phyloP scores from a whole-genome alignment of 176 grass and related monocot genomes.

The Poa pratensis region DNA sequence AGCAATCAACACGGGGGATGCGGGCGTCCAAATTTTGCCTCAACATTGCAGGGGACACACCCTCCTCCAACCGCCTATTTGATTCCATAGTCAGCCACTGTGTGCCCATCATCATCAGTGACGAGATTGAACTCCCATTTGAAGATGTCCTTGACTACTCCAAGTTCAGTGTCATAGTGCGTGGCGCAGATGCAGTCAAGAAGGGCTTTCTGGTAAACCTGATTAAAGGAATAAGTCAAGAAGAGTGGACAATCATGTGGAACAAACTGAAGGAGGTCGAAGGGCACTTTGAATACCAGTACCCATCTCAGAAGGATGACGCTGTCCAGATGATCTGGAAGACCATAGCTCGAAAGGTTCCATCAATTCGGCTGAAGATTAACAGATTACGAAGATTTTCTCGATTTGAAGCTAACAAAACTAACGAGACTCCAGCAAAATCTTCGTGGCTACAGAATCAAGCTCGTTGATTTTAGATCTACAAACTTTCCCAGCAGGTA shows the following conservation, averaged over 20 bases:
- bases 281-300: slow-evolving; percentile 60
- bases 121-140: slow-evolving; percentile 73
- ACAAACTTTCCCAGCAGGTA: not conserved
- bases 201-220: slow-evolving; percentile 64
- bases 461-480: slow-evolving; percentile 34
- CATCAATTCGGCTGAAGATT: slow-evolving; percentile 60
- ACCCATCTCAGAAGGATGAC: slow-evolving; percentile 61
- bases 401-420: slow-evolving; percentile 47
- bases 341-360: slow-evolving; percentile 65
- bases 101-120: slow-evolving; percentile 63
- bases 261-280: slow-evolving; percentile 67
- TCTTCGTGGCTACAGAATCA: slow-evolving; percentile 52
- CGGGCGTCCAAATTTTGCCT: slow-evolving; percentile 65
- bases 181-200: slow-evolving; percentile 54
- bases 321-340: slow-evolving; percentile 84
- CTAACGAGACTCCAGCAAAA: slow-evolving; percentile 15
- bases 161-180: slow-evolving; percentile 62
- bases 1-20: slow-evolving; percentile 56
- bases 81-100: slow-evolving; percentile 75
- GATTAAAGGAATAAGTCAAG: slow-evolving; percentile 55
- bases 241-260: slow-evolving; percentile 71
- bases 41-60: slow-evolving; percentile 73
- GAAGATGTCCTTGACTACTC: slow-evolving; percentile 70
- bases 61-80: slow-evolving; percentile 70
- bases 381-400: slow-evolving; percentile 60